Evolutionary conservation across 2,329 filamentous ascomycete species (phyloP).

Genomic region (Mollisia scopiformis): DNA sequence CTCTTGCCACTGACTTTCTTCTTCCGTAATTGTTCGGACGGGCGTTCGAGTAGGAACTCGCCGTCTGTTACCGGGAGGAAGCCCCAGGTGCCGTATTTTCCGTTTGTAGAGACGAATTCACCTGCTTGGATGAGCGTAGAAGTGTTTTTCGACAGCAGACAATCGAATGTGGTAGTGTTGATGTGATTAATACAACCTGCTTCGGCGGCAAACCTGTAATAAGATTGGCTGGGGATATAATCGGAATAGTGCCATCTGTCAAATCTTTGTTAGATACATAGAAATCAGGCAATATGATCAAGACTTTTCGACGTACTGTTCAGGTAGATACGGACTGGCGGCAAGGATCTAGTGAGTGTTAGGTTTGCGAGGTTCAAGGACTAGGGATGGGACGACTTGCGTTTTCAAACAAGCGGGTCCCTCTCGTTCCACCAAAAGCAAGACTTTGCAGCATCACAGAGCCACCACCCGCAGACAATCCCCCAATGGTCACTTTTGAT

Average conservation of each 20-base stretch:
- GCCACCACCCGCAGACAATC: constrained; percentile 57
- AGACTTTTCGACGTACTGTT: constrained; percentile 40
- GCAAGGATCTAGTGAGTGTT: constrained; percentile 28
- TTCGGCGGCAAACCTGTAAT: no score
- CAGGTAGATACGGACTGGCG: constrained; percentile 52
- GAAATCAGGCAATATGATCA: constrained; percentile 27
- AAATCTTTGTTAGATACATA: no score
- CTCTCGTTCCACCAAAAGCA: constrained; percentile 8
- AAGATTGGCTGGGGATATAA: no score
- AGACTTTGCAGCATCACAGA: constrained; percentile 49
- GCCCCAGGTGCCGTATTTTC: constrained; percentile 32
- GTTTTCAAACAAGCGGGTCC: constrained; percentile 9
- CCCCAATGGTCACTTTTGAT: constrained; percentile 53
- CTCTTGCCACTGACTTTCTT: constrained; percentile 36
- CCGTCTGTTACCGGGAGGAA: constrained; percentile 42
- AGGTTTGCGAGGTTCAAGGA: no score
- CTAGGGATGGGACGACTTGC: constrained; percentile 26
- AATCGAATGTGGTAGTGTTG: constrained; percentile 22
- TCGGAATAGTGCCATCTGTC: no score
- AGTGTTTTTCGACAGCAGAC: constrained; percentile 8
- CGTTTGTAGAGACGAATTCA: constrained; percentile 6
- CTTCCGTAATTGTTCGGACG: constrained; percentile 33
- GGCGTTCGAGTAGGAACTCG: constrained; percentile 34
- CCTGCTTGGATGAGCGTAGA: constrained; percentile 36
- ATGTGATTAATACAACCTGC: no score